Evolutionary conservation across 75 land plant genomes (phyloP), one percentile per base, ranked within the genome.

Genomic region (Gnetum montanum): DNA sequence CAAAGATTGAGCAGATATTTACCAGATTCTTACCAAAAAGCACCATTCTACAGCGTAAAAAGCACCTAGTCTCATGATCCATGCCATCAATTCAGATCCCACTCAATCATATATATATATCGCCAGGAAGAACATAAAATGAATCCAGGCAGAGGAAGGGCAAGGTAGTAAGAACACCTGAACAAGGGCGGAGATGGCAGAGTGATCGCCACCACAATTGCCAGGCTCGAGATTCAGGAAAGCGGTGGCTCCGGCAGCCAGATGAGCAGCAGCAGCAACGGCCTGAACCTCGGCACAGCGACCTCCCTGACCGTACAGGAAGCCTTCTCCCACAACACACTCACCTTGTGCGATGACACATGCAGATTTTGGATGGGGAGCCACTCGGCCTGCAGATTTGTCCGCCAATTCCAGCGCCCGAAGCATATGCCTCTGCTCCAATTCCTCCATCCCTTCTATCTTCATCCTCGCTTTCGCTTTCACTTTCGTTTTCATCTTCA

Each of bases 351-450:
- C 84, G 18, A 94, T 73, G 16, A 94, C 73, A 68, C 98, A 94
- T 20, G 86, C 98, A 46, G 79, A 79, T 56, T 94, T 94, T 8
- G 98, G 96, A 61, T 94, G 98, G 6, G 98, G 96, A 2, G 96
- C 68, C 0, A 90, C 80, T 58, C 73, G 60, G 7, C 98, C 98
- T 6, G 96, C 86, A 2, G 98, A 94, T 12, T 46, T 73, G 51
- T 83, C 98, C 16, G 98, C 90, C 5, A 94, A 37, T 43, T 77
- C 78, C 29, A 81, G 85, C n/a, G 98, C 96, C 53, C 85, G 80
- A 19, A 61, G 55, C 51, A 92, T 45, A 49, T 70, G 68, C 1
- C 44, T 31, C 23, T 69, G 43, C 31, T 83, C 92, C 13, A 49
- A n/a, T n/a, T n/a, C n/a, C 43, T n/a, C n/a, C n/a, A n/a, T n/a